Evolutionary conservation across 1,284 basidiomycete species (phyloP), one percentile per base, ranked within the genome.

Genomic region (Fomitopsis pinicola): DNA sequence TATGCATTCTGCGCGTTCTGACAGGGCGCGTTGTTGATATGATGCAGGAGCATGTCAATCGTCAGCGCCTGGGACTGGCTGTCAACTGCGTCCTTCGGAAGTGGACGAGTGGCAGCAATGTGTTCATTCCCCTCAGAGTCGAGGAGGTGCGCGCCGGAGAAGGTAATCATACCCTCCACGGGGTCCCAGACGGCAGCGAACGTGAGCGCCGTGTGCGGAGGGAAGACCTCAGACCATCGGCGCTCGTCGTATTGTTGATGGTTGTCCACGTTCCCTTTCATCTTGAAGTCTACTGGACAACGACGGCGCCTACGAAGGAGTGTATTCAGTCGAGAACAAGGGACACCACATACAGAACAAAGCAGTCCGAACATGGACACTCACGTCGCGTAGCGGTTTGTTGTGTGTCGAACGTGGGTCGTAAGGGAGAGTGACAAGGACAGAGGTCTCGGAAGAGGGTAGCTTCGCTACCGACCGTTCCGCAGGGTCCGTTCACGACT

Each of bases 151-250:
- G 80, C 77, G 22, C 80, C 79, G 2, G 82, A 82, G 71, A 86
- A 86, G 28, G 80, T 80, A 63, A 84, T 77, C 68, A 85, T 78
- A 30, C 82, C 84, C 12, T 84, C 80, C 1, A 80, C 77, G 3
- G 80, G 78, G 63, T 86, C 83, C 80, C 81, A 85, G 44, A 86
- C 72, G 7, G 83, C 83, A 5, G 82, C 83, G 65, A 86, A 86
- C 9, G 80, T 83, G 63, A 86, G 75, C 2, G 79, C 82, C 30
- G 80, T 76, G 60, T 81, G 79, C 5, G 83, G 82, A 22, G 83
- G 82, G 10, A 84, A 74, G 57, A 84, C 71, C 45, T 84, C 79
- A 12, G 84, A 85, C 83, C 83, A 86, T 44, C 80, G 78, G 56
- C 71, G 74, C 26, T 68, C 67, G 15, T 63, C 62, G 62, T 65